Percentiles rank a stretch among this genome's conserved stretches.
phyloP scores from a whole-genome alignment of 257 asterid species.

The Cruciata laevipes region DNA sequence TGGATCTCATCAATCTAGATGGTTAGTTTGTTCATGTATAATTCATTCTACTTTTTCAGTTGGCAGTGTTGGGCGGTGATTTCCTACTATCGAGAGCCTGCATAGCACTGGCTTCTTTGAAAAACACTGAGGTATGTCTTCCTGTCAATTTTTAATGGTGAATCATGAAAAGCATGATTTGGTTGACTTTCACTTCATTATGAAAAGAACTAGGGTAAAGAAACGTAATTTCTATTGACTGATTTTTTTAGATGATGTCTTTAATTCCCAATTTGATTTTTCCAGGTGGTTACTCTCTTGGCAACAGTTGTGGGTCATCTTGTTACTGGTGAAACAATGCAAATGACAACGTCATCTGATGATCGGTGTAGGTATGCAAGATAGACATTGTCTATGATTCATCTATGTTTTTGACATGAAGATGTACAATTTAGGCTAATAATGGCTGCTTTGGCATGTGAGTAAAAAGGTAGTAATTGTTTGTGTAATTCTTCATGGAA shows the following conservation, averaged over 20 bases:
- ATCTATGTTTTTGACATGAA: not conserved
- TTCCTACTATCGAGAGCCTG: conserved; percentile 92
- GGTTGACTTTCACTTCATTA: too few relatives aligned
- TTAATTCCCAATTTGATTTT: conserved; percentile 4
- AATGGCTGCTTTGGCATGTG: not conserved
- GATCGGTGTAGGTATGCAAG: conserved; percentile 73
- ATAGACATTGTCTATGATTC: not conserved
- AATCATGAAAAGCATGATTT: not conserved
- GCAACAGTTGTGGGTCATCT: conserved; percentile 91
- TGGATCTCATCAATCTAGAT: not conserved
- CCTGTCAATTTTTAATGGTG: too few relatives aligned
- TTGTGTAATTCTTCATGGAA: not conserved
- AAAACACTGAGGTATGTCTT: conserved; percentile 71
- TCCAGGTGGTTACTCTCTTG: conserved; percentile 80
- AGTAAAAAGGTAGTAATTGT: not conserved
- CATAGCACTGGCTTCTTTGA: conserved; percentile 92
- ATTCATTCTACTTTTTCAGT: conserved; percentile 31
- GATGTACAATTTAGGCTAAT: not conserved
- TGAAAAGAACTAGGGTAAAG: too few relatives aligned
- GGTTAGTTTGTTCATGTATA: not conserved
- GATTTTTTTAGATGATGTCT: not conserved
- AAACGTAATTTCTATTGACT: too few relatives aligned
- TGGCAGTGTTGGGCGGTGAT: conserved; percentile 94
- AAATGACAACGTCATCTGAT: conserved; percentile 76
- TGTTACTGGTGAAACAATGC: conserved; percentile 99